A percentile compares a stretch with the other conserved stretches of the same genome.
These are phyloP conservation scores for Urochloa ruziziensis DNA, from an alignment of 176 grass and related monocot genomes.

Conservation along the genomic window DNA sequence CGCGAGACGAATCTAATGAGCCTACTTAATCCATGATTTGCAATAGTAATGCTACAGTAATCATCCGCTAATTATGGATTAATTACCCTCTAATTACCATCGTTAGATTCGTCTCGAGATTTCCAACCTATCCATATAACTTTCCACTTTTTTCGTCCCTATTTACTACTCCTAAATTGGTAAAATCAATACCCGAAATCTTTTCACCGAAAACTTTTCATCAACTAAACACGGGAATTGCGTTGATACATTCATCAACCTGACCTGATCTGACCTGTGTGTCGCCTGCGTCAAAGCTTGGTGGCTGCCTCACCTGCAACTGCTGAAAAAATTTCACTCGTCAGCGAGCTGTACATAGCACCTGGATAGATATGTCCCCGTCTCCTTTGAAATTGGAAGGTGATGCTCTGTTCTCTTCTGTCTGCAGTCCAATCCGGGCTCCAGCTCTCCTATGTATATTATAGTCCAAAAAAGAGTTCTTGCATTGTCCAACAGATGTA, in stretches of 20 bases:
- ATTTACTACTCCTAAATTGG: too few species aligned
- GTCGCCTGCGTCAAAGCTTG: slow-evolving; percentile 29
- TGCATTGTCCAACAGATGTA: not conserved
- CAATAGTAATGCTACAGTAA: too few species aligned
- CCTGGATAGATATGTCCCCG: slow-evolving; percentile 1
- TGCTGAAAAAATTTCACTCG: slow-evolving; percentile 10
- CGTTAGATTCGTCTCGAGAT: too few species aligned
- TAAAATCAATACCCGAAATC: too few species aligned
- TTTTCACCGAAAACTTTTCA: too few species aligned
- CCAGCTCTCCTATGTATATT: not conserved
- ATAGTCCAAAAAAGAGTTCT: not conserved
- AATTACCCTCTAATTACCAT: too few species aligned
- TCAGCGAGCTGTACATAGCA: not conserved
- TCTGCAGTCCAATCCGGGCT: not conserved
- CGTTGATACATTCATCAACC: slow-evolving; percentile 16
- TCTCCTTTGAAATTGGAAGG: slow-evolving; percentile 25
- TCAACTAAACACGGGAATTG: too few species aligned
- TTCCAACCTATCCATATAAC: too few species aligned
- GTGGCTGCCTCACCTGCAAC: slow-evolving; percentile 34
- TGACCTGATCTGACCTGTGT: not conserved
- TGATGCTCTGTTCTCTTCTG: not conserved
- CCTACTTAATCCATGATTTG: too few species aligned
- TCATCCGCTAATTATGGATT: too few species aligned
- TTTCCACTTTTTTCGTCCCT: too few species aligned
- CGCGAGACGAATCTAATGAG: too few species aligned